phyloP scores from a whole-genome alignment of 2,329 filamentous ascomycete genomes.

The Coniochaeta hoffmannii region DNA sequence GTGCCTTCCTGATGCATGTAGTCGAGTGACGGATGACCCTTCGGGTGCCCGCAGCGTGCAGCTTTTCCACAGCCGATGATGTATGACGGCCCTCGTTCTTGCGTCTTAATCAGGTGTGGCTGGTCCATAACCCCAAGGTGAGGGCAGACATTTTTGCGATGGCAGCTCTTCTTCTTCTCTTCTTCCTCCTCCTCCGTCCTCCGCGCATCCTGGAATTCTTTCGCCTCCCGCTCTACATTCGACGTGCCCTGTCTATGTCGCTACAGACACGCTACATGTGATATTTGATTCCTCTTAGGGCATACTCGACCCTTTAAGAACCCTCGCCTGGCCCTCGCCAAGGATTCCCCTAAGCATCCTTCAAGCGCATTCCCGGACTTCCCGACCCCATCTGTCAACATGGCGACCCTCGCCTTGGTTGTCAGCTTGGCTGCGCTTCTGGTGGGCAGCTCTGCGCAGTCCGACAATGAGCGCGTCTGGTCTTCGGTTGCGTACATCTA shows the following conservation, averaged over 20 bases:
- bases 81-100: neutral
- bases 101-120: neutral
- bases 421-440: conserved; percentile 16
- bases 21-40: neutral
- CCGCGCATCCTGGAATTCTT: neutral
- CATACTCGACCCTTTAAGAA: too few species aligned
- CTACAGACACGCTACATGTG: too few species aligned
- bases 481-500: conserved; percentile 40
- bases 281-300: too few species aligned
- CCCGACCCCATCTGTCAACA: conserved; percentile 1
- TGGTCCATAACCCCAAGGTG: neutral
- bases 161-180: neutral
- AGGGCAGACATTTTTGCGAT: neutral
- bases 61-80: conserved; percentile 1
- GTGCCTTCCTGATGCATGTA: neutral
- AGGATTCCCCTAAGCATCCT: neutral
- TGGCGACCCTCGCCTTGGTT: conserved; percentile 14
- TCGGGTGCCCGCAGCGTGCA: neutral
- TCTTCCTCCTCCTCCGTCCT: neutral
- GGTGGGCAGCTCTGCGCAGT: conserved; percentile 21
- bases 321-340: too few species aligned
- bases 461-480: conserved; percentile 35
- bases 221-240: neutral
- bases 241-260: too few species aligned
- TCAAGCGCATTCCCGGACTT: neutral